These are phyloP conservation scores for Cladosporium sp. DNA, from an alignment of 2,329 filamentous ascomycete species.

Conservation along the genomic window DNA sequence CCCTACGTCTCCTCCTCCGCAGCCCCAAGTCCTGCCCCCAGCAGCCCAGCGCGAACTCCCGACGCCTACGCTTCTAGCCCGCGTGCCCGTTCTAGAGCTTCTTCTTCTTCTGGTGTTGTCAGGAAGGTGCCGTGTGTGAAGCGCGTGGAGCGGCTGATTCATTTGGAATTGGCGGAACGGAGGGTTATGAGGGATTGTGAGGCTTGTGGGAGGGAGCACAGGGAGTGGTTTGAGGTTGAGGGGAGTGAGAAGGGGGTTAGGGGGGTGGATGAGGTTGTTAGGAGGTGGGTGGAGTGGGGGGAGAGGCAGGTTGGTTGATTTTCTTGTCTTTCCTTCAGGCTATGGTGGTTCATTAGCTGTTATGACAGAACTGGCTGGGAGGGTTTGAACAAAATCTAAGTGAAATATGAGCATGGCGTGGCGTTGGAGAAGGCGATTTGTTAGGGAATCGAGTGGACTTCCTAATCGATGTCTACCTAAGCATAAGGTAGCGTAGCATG, in stretches of 20 bases:
- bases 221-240: conserved; percentile 93
- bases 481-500: too few relatives aligned
- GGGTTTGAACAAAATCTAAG: too few relatives aligned
- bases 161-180: conserved; percentile 71
- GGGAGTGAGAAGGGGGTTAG: conserved; percentile 66
- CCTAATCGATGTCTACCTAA: too few relatives aligned
- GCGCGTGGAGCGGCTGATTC: conserved; percentile 83
- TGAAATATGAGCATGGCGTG: too few relatives aligned
- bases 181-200: conserved; percentile 61
- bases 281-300: conserved; percentile 83
- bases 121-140: conserved; percentile 80
- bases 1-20: conserved; percentile 58
- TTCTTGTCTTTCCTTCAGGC: too few relatives aligned
- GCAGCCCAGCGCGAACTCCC: conserved; percentile 3
- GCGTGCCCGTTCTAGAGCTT: conserved; percentile 14
- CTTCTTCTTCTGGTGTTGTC: conserved; percentile 21
- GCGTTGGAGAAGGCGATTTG: too few relatives aligned
- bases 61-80: conserved; percentile 15
- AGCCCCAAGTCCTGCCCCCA: conserved; percentile 9
- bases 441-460: too few relatives aligned
- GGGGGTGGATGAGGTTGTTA: conserved; percentile 66
- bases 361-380: too few relatives aligned
- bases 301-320: conserved; percentile 37
- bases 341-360: too few relatives aligned
- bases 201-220: conserved; percentile 76